Percentiles rank a stretch among this genome's conserved stretches.
phyloP scores from a whole-genome alignment of 2,329 filamentous ascomycete species.

The Aschersonia sp. region DNA sequence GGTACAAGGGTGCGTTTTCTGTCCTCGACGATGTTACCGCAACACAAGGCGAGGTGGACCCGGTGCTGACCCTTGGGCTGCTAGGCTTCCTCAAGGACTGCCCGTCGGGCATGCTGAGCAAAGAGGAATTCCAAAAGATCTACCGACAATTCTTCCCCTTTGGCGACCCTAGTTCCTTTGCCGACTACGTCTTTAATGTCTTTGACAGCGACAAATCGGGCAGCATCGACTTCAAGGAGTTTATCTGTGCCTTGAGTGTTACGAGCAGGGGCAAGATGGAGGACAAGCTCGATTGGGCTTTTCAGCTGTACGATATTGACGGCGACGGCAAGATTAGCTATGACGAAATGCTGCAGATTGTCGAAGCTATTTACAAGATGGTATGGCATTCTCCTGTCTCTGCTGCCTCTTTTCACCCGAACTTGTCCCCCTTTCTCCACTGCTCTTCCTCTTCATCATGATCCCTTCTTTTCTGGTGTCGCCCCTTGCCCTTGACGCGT shows the following conservation, averaged over 20 bases:
- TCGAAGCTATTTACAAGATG: slow-evolving; percentile 99
- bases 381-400: slow-evolving; percentile 29
- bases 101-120: slow-evolving; percentile 89
- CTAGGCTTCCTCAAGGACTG: slow-evolving; percentile 96
- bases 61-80: neutral
- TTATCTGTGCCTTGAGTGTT: slow-evolving; percentile 94
- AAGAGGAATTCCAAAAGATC: slow-evolving; percentile 98
- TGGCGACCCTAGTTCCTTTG: slow-evolving; percentile 91
- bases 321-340: slow-evolving; percentile 98
- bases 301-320: slow-evolving; percentile 98
- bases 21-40: neutral
- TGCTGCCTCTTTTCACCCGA: neutral
- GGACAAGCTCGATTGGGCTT: slow-evolving; percentile 98
- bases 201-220: slow-evolving; percentile 97
- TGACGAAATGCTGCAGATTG: slow-evolving; percentile 96
- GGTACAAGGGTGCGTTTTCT: slow-evolving; percentile 73
- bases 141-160: slow-evolving; percentile 99
- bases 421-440: neutral
- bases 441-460: neutral
- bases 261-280: slow-evolving; percentile 98
- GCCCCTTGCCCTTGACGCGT: too few relatives aligned
- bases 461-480: neutral
- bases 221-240: slow-evolving; percentile 98
- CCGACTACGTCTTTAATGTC: slow-evolving; percentile 98
- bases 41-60: neutral